Evolutionary conservation across 2,329 filamentous ascomycete species (phyloP), one percentile per base, ranked within the genome.

Genomic region (Aspergillus pseudoglaucus): DNA sequence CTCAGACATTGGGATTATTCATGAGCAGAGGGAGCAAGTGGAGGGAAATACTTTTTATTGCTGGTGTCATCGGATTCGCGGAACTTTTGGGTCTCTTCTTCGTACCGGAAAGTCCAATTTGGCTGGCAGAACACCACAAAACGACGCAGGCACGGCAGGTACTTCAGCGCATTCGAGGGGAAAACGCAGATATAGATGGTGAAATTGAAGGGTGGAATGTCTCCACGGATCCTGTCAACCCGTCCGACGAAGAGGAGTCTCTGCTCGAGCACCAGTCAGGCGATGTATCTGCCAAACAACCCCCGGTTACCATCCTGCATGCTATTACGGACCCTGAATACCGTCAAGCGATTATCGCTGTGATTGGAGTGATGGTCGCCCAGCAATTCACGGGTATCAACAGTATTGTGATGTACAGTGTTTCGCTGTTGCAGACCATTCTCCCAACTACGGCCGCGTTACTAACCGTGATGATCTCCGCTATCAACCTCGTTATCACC

Each of bases 371-470:
- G 57, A 96, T 97, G 90, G 78, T 90, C 49, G 85, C 88, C 1
- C 93, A 97, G 66, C 93, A 98, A 66, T 77, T 96, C 33, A 91
- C 87, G 49, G 91, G 89, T 42, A 91, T 97, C 72, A 97, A 98
- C 78, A 91, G 87, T 49, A 91, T 97, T 62, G 87, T 97, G 70
- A 96, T 98, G 90, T 98, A 98, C 69, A 95, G 90, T 2, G 93
- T 97, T 5, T 90, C 88, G 0, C 82, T 98, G 1, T 79, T 98
- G 12, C 82, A 86, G 27, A 83, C 83, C 53, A 79, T 97, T 1
- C 79, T 98, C 0, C 86, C 88, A 3, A 81, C 89, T 42, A 89
- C 84, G 52, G 91, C 90, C 0, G 85, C 86, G 0, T 72, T 94
- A 1, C 78, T 98, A 45, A 95, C 91, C 47, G 91, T 97, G 51